Evolutionary conservation across 495 filamentous ascomycete genomes (phyloP), one percentile per base, ranked within the genome.

Genomic region (Evansstolkia leycettana): DNA sequence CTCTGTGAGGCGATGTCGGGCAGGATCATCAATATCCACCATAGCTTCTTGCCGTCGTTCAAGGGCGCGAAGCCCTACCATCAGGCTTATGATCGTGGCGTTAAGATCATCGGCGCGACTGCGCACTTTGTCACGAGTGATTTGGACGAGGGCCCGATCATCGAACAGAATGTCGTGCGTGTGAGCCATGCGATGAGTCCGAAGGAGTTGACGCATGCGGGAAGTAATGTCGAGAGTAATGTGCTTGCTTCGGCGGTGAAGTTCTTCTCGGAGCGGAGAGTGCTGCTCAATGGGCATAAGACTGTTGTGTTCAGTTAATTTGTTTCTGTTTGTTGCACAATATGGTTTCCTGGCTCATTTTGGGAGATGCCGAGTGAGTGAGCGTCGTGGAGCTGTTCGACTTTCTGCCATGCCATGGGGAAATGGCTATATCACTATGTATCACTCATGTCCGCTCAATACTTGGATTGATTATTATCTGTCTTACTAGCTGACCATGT

Each of bases 41-140:
- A 85, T 60, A 73, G 67, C 40, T 85, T 85, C 71, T 46, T 85
- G 65, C 80, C 79, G 2, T 75, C 69, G 19, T 85, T 85, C 67
- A 85, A 83, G 65, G 80, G 80, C 17, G 80, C 80, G 39, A 82
- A 80, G 64, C 80, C 80, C 15, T 85, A 85, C 60, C 80, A 85
- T 60, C 79, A 83, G 63, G 80, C 80, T 14, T 80, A 75, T 51
- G 79, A 83, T 28, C 67, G 78, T 19, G 80, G 80, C 31, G 80
- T 85, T 36, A 85, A 85, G 69, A 82, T 85, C 45, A 80, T 83
- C 35, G 80, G 80, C 24, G 80, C 80, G 36, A 81, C 77, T 19
- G 80, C 80, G 28, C 80, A 84, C 54, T 82, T 83, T 45, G 80
- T 83, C 43, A 84, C 80, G 20, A 76, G 74, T 34, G 78, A 82